Evolutionary conservation across 179 eudicot genomes (phyloP), one percentile per base, ranked within the genome.

Genomic region (Pouteria campechiana): DNA sequence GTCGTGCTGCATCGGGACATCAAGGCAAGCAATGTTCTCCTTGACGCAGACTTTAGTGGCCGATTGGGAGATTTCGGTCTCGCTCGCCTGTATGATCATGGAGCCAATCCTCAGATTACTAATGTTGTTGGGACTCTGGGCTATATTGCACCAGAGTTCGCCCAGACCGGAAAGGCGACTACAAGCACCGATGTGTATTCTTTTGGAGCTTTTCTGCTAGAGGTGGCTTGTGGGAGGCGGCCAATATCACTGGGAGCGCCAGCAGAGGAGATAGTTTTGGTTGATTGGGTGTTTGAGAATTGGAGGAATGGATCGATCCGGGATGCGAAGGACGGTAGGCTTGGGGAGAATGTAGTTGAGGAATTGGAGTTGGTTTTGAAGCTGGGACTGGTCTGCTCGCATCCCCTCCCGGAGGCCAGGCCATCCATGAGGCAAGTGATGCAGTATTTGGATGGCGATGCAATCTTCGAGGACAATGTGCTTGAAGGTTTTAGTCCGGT

Each of bases 51-150:
- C 0, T 24, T 51, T 17, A 51, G 45, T 18, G 65, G 46, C 7
- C 11, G 52, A 9, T 23, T 59, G n/a, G 65, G 65, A 0, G 65
- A 59, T 39, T 59, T 59, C 18, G 65, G 65, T 0, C 53, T 59
- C 0, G 65, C 65, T 1, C 44, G 58, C 25, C 25, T 59, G 4
- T 16, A 38, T 8, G 46, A 59, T 17, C 57, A 59, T 23, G 65
- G 65, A 3, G 18, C 47, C 3, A 46, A 44, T 7, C 58, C 57
- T 1, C 46, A 51, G 9, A 59, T 52, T 3, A 59, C 65, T 0
- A 50, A 51, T n/a, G 46, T 59, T 13, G 57, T 52, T 0, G 65
- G 65, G 8, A 59, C 65, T 3, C 17, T 59, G 15, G 65, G 65
- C 5, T 60, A 60, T 41, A 29, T 52, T 1, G 65, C 65, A 15